Percentiles rank a stretch among this genome's conserved stretches.
These are phyloP conservation scores for Boletellus ananiceps DNA, from an alignment of 768 basidiomycete species.

Conservation along the genomic window DNA sequence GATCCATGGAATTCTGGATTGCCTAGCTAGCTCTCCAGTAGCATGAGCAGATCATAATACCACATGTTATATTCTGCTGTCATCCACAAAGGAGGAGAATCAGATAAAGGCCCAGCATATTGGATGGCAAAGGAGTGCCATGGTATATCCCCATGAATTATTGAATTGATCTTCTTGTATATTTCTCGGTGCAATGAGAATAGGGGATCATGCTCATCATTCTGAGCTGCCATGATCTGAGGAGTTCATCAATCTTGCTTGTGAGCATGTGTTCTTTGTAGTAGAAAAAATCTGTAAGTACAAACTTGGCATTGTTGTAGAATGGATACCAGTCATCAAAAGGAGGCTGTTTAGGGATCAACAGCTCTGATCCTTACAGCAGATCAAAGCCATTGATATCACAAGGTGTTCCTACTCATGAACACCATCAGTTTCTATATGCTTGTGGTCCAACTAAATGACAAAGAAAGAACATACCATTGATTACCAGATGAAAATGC, in stretches of 20 bases:
- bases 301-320: neutral
- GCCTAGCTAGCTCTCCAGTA: slow-evolving; percentile 16
- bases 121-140: neutral
- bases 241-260: neutral
- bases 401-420: no score
- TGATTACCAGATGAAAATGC: no score
- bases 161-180: neutral
- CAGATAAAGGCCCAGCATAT: neutral
- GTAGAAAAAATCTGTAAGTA: neutral
- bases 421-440: no score
- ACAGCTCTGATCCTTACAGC: no score
- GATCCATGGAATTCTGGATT: slow-evolving; percentile 22
- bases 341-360: no score
- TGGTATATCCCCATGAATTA: neutral
- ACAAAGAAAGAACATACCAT: no score
- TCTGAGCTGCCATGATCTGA: neutral
- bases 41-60: slow-evolving; percentile 15
- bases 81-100: slow-evolving; percentile 22
- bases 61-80: slow-evolving; percentile 22
- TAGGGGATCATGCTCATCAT: neutral
- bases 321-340: no score
- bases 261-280: neutral
- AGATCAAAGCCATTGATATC: no score
- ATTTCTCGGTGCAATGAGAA: neutral
- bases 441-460: no score